Evolutionary conservation across 2,329 filamentous ascomycete genomes (phyloP).

Genomic region (Botrytis squamosa): DNA sequence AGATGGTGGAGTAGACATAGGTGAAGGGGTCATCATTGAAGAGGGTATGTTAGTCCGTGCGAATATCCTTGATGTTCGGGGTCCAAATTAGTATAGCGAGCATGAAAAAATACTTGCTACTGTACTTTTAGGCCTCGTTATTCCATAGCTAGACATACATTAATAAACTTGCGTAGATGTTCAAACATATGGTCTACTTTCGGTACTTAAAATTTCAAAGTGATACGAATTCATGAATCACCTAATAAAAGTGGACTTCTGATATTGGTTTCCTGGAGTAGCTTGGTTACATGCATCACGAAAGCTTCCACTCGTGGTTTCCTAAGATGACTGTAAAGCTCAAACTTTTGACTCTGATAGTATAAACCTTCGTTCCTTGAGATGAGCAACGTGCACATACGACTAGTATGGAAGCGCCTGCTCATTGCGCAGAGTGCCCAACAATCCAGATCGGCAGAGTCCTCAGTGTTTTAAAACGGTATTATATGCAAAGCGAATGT

Average conservation of each 20-base stretch:
- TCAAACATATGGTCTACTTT: neutral
- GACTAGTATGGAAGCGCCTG: neutral
- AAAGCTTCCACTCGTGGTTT: neutral
- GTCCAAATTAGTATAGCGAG: neutral
- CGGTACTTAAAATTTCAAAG: accelerated
- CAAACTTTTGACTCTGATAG: neutral
- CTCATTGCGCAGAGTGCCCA: too few relatives aligned
- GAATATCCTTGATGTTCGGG: neutral
- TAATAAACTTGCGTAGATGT: neutral
- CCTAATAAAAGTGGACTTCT: neutral
- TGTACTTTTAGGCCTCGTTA: neutral
- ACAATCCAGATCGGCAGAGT: too few relatives aligned
- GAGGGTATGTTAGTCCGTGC: neutral
- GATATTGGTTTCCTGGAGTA: neutral
- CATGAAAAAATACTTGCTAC: neutral
- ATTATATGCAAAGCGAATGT: too few relatives aligned
- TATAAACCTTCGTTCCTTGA: too few relatives aligned
- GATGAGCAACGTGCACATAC: neutral
- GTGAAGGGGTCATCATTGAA: neutral
- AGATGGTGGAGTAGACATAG: neutral
- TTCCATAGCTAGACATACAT: neutral
- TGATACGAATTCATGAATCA: neutral
- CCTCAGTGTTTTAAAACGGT: too few relatives aligned
- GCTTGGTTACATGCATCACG: neutral
- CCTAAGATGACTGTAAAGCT: neutral